Conservation (phyloP, 2,329 filamentous ascomycete genomes). For the Xylariales sp. region DNA sequence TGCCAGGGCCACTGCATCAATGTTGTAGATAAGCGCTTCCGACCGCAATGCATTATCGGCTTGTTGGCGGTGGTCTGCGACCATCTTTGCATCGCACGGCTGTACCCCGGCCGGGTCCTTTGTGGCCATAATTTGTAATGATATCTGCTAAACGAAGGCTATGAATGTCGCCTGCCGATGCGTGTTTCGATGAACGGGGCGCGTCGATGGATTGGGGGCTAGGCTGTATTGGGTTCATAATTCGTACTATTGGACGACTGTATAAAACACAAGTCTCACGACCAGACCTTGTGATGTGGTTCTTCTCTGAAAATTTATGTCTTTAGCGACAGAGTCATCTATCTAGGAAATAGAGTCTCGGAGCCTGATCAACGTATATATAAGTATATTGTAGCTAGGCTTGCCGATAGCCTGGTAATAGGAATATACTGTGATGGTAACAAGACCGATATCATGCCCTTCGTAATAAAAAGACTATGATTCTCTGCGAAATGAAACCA, state of each 20-base stretch:
- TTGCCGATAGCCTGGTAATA: neutral
- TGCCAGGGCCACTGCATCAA: conserved; percentile 27
- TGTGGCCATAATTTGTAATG: conserved; percentile 46
- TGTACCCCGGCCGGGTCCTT: conserved; percentile 32
- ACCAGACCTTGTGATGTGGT: neutral
- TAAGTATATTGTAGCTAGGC: neutral
- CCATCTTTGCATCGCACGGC: conserved; percentile 28
- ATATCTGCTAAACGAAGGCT: conserved; percentile 33
- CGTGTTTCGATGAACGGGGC: conserved; percentile 9
- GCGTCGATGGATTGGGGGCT: conserved; percentile 9
- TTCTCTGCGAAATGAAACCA: too few species aligned
- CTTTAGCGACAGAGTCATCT: neutral
- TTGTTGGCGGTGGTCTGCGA: conserved; percentile 30
- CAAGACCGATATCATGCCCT: neutral
- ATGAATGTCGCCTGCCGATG: conserved; percentile 20
- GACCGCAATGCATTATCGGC: conserved; percentile 24
- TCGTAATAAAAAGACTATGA: neutral
- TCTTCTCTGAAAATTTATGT: neutral
- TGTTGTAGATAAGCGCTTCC: conserved; percentile 29
- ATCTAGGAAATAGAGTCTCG: too few species aligned
- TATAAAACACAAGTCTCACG: conserved; percentile 26
- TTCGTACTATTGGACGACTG: conserved; percentile 26
- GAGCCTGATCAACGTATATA: neutral
- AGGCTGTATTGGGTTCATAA: conserved; percentile 26
- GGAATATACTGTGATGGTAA: neutral